Percentiles rank a stretch among this genome's conserved stretches.
phyloP scores from a whole-genome alignment of 2,329 filamentous ascomycete species.

The Calonectria pseudoreteaudii region DNA sequence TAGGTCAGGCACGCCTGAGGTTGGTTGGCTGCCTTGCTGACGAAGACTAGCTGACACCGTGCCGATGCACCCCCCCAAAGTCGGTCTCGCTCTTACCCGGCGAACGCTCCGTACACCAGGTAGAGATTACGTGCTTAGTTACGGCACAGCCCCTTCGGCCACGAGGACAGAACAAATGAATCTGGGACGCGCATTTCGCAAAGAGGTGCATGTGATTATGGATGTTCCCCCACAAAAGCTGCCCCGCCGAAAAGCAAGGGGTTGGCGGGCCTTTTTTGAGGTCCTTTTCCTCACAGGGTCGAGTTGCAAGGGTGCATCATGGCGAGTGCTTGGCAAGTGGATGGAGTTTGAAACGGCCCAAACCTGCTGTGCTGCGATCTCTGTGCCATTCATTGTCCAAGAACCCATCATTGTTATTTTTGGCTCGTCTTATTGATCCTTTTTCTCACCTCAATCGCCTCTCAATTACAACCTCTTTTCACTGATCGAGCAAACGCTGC shows the following conservation, averaged over 20 bases:
- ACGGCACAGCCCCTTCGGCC: background rate
- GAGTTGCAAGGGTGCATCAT: background rate
- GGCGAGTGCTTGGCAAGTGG: background rate
- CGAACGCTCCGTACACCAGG: background rate
- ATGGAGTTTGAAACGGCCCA: background rate
- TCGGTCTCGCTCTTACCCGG: background rate
- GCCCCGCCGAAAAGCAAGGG: background rate
- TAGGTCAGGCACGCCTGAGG: background rate
- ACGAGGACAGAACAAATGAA: background rate
- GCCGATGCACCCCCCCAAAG: background rate
- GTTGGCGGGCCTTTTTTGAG: background rate
- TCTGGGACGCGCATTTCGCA: background rate
- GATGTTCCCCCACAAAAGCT: conserved; percentile 18
- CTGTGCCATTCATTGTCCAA: background rate
- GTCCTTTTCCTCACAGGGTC: background rate
- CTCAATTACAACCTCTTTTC: background rate
- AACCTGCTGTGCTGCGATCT: background rate
- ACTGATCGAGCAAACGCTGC: background rate
- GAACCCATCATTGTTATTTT: background rate
- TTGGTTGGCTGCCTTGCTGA: background rate
- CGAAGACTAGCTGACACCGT: background rate
- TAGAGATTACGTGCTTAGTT: background rate
- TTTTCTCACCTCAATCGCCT: background rate
- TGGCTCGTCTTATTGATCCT: background rate
- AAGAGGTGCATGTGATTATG: conserved; percentile 38